A percentile compares a stretch with the other conserved stretches of the same genome.
phyloP scores from a whole-genome alignment of 108 stramenopile genomes.

The Skeletonema potamos region DNA sequence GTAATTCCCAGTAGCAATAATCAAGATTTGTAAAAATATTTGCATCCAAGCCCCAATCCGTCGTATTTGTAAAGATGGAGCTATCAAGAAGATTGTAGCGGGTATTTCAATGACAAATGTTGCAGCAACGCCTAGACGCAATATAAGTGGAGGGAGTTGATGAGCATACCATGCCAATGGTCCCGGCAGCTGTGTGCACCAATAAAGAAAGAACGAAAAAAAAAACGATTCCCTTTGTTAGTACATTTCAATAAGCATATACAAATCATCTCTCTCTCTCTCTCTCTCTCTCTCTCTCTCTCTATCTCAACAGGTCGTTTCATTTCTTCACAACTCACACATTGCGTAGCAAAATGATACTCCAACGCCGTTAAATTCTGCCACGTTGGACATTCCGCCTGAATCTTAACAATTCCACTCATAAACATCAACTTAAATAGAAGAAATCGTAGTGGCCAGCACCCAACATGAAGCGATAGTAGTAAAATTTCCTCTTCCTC shows the following conservation, averaged over 20 bases:
- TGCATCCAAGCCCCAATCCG: constrained; percentile 54
- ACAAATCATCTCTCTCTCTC: too few relatives aligned
- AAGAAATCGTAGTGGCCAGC: constrained; percentile 57
- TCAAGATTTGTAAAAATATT: constrained; percentile 61
- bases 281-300: too few relatives aligned
- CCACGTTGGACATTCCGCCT: constrained; percentile 75
- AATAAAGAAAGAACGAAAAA: not conserved
- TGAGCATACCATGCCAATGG: constrained; percentile 63
- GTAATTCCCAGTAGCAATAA: constrained; percentile 72
- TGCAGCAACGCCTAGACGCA: constrained; percentile 55
- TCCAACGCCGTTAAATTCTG: constrained; percentile 67
- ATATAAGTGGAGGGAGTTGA: constrained; percentile 53
- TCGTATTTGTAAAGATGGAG: constrained; percentile 36
- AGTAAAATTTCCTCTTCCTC: too few relatives aligned
- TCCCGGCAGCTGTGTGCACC: constrained; percentile 38
- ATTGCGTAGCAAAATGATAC: constrained; percentile 78
- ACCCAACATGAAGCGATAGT: not conserved
- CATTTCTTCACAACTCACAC: too few relatives aligned
- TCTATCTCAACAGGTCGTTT: too few relatives aligned
- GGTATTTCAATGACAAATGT: constrained; percentile 74
- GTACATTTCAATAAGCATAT: not conserved
- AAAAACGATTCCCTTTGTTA: not conserved
- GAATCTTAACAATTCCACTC: constrained; percentile 76
- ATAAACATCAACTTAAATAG: constrained; percentile 80
- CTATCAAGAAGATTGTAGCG: constrained; percentile 52